Base-by-base conservation (phyloP, 352 stramenopile species). In the Pythium dissotocum region DNA sequence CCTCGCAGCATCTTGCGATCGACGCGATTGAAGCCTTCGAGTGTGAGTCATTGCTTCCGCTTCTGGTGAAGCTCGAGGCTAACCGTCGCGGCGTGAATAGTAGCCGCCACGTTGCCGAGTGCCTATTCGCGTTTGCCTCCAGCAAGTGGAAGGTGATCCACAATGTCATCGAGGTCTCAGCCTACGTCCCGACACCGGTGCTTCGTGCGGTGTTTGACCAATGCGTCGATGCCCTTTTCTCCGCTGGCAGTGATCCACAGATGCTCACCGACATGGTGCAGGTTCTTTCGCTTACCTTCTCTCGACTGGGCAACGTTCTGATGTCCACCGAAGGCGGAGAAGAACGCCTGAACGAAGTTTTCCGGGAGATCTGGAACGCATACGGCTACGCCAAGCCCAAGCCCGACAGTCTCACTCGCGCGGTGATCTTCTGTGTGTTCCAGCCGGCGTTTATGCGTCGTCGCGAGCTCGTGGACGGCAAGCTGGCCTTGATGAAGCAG, bases 361-460 rank as follows among this genome's bases (percentile, higher is more conserved):
- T 92, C 36, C 54, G 77, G 3, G 73, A 83, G 33, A 69, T 95
- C 24, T 95, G 87, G 87, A 77, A 61, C 5, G 79, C 85, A 32
- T 93, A 95, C 70, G 78, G 61, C 12, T 80, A 91, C 61, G 84
- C 80, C 65, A 87, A 85, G 54, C 77, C 82, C 28, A 93, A 93
- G 65, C 77, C 83, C 9, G 83, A 95, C 42, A 67, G 65, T 0
- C 76, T 95, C 21, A 92, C 85, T 8, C 76, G 78, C 56, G 82
- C 80, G 6, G 79, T 95, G 0, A 67, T 95, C 28, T 75, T 72
- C 38, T 92, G 83, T 24, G 65, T 92, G 24, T 91, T 94, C 74
- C 87, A 92, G 62, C 87, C 84, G 0, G 72, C 73, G 13, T 90
- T 95, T 61, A 52, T 93, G 24, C 49, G 88, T 57, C 61, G 6